Evolutionary conservation across 148 eudicot genomes (phyloP).

Genomic region (Chenopodium suecicum): DNA sequence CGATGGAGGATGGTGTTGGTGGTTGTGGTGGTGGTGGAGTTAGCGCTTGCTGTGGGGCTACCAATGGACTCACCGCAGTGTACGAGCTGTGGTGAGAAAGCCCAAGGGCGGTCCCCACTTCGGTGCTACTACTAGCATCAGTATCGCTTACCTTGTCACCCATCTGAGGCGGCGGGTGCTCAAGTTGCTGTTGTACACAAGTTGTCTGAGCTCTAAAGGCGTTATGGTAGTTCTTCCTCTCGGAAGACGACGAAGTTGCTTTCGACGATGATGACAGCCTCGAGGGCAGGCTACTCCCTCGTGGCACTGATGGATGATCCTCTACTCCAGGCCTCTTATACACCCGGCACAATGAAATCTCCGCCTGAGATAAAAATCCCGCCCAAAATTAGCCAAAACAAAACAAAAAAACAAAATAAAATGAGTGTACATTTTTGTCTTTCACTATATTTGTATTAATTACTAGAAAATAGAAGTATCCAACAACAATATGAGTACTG

Average conservation of each 20-base stretch:
- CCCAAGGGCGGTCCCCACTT: constrained; percentile 56
- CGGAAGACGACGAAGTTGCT: constrained; percentile 25
- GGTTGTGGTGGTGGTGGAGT: constrained; percentile 18
- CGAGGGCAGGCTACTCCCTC: constrained; percentile 32
- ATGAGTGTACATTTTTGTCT: neutral
- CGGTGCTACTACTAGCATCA: constrained; percentile 56
- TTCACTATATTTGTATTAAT: too few species aligned
- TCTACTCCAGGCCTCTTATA: constrained; percentile 88
- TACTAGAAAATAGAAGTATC: neutral
- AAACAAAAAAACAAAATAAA: neutral
- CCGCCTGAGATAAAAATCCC: constrained; percentile 44
- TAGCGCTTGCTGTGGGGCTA: constrained; percentile 22
- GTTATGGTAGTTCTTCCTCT: constrained; percentile 14
- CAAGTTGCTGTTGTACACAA: constrained; percentile 7
- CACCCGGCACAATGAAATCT: constrained; percentile 86
- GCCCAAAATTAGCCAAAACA: neutral
- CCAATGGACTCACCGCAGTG: constrained; percentile 31
- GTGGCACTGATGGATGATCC: constrained; percentile 69
- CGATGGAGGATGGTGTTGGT: constrained; percentile 6
- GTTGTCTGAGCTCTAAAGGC: constrained; percentile 8
- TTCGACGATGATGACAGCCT: constrained; percentile 33
- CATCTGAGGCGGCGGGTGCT: constrained; percentile 24
- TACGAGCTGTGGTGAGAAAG: constrained; percentile 41
- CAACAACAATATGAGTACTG: neutral
- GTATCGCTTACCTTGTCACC: constrained; percentile 37